Conservation (phyloP, 768 basidiomycete species). For the Auriscalpium orientale region DNA sequence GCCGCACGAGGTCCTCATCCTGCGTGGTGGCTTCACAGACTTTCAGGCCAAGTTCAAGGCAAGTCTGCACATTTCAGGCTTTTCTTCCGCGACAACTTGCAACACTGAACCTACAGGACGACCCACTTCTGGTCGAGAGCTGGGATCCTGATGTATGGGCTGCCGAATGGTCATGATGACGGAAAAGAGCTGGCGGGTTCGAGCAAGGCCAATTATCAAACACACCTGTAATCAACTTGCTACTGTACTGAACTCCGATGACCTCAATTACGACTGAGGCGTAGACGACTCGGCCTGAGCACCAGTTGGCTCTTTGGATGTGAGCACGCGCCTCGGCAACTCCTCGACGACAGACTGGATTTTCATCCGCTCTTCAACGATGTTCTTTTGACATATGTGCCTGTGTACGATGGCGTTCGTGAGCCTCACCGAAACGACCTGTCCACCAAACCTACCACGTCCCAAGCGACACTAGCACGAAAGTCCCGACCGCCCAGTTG, state of each 20-base stretch:
- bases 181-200: neutral
- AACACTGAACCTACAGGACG: conserved; percentile 34
- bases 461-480: conserved; percentile 55
- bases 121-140: conserved; percentile 66
- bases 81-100: conserved; percentile 1
- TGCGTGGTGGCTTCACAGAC: conserved; percentile 63
- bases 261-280: too few species aligned
- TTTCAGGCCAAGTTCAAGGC: conserved; percentile 71
- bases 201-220: neutral
- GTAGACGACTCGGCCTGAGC: too few species aligned
- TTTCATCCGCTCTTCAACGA: conserved; percentile 45
- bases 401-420: conserved; percentile 25
- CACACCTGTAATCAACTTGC: conserved; percentile 7
- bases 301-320: conserved; percentile 24
- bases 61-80: neutral
- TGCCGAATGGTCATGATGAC: conserved; percentile 25
- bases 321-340: conserved; percentile 49
- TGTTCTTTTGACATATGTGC: conserved; percentile 55
- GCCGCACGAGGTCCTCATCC: conserved; percentile 52
- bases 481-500: conserved; percentile 77
- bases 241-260: neutral
- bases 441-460: conserved; percentile 48
- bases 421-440: neutral
- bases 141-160: conserved; percentile 67
- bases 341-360: conserved; percentile 52